phyloP scores from a whole-genome alignment of 768 basidiomycete species.

The Hemileccinum impolitum region DNA sequence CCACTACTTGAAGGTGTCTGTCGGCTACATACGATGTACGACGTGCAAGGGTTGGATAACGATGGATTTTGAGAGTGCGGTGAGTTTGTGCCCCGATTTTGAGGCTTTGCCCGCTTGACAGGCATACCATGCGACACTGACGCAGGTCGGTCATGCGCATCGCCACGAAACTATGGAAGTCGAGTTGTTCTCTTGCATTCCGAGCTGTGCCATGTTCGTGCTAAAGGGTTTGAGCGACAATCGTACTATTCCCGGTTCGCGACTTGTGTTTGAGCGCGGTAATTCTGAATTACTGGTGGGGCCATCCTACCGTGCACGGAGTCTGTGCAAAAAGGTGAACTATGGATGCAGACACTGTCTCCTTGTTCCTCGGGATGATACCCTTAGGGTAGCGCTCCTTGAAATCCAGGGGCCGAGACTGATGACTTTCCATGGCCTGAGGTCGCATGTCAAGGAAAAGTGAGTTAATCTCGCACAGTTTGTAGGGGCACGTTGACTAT shows the following conservation, averaged over 20 bases:
- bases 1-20: conserved; percentile 21
- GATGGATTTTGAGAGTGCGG: conserved; percentile 47
- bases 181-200: conserved; percentile 16
- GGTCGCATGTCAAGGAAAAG: conserved; percentile 64
- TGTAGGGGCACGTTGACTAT: conserved; percentile 5
- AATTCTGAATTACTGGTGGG: conserved; percentile 16
- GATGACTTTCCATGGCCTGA: conserved; percentile 53
- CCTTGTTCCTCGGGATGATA: no score
- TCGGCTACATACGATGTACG: conserved; percentile 40
- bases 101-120: background rate
- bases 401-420: conserved; percentile 15
- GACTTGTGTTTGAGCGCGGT: conserved; percentile 25
- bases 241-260: background rate
- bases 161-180: conserved; percentile 57
- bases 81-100: conserved; percentile 24
- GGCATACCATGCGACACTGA: no score
- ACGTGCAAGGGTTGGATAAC: conserved; percentile 49
- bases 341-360: conserved; percentile 61
- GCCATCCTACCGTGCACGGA: conserved; percentile 18
- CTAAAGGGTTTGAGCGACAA: background rate
- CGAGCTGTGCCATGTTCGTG: background rate
- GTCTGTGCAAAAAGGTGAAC: conserved; percentile 32
- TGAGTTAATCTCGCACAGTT: conserved; percentile 29
- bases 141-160: conserved; percentile 62
- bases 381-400: no score